Base-by-base conservation (phyloP, 2,329 filamentous ascomycete genomes). In the Colletotrichum musicola region DNA sequence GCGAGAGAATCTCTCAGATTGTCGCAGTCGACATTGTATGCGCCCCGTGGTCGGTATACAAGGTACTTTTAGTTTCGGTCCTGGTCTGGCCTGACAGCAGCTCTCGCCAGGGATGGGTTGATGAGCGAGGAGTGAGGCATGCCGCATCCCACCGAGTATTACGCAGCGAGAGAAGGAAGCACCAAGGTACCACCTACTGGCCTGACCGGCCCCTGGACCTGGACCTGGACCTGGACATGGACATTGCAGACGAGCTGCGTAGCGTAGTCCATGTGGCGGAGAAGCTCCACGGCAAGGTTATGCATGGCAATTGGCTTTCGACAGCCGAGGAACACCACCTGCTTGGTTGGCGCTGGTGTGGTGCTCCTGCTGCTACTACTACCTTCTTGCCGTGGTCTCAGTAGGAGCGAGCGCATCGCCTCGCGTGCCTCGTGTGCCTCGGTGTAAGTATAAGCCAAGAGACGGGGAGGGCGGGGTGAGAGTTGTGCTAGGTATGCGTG, bases 1-100 rank as follows among this genome's bases (percentile, higher is more conserved):
- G 47, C 18, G 42, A 22, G 22, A 61, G 44, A 61, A 35, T 35
- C 30, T 35, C 30, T 35, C 42, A 58, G 18, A 60, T 55, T 61
- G 56, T 66, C 56, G 62, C 56, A 18, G 62, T 69, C 56, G 62
- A 62, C 62, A 56, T 66, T 49, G 62, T 40, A 55, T 56, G 62
- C 30, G 30, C 30, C 30, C 30, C 30, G 30, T 35, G 30, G 30
- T 35, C 30, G 30, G 30, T 35, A 35, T 35, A 35, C 30, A 35
- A 35, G 30, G 30, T 35, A 35, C 30, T 35, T 35, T 35, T 10
- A 35, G 30, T 59, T 35, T 69, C 62, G 66, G 60, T 62, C 62
- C 55, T 66, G 55, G 66, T 68, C 53, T 44, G 40, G 27, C 46
- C 60, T 35, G 30, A 35, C 30, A 35, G 30, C 30, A 35, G 30